Evolutionary conservation across 768 basidiomycete genomes (phyloP).

Genomic region (Cyclocybe aegerita): DNA sequence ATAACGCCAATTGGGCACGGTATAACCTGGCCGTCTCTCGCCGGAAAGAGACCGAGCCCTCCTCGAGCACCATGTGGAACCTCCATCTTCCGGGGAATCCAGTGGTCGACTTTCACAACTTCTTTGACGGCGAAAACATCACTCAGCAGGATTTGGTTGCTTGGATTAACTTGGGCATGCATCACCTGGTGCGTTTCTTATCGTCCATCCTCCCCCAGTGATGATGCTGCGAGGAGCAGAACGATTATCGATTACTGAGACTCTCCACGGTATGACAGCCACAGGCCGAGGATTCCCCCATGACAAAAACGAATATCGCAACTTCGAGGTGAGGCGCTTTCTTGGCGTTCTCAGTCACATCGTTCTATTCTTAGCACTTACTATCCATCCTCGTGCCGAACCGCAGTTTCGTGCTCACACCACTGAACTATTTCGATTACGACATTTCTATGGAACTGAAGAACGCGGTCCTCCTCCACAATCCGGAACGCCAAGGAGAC

Average conservation of each 20-base stretch:
- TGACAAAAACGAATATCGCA: slow-evolving; percentile 56
- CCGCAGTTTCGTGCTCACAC: slow-evolving; percentile 54
- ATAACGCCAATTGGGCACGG: slow-evolving; percentile 68
- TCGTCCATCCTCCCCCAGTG: background rate
- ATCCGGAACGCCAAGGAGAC: slow-evolving; percentile 35
- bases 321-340: slow-evolving; percentile 42
- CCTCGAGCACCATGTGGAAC: slow-evolving; percentile 61
- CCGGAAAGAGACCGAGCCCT: slow-evolving; percentile 62
- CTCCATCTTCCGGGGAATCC: slow-evolving; percentile 57
- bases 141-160: slow-evolving; percentile 65
- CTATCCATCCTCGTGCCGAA: background rate
- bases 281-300: slow-evolving; percentile 64
- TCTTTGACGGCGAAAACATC: slow-evolving; percentile 64
- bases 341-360: background rate
- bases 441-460: slow-evolving; percentile 59
- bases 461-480: slow-evolving; percentile 49
- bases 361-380: background rate
- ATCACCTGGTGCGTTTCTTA: slow-evolving; percentile 47
- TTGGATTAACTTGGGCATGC: slow-evolving; percentile 68
- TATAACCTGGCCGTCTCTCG: slow-evolving; percentile 59
- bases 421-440: slow-evolving; percentile 65
- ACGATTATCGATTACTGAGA: background rate
- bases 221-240: background rate
- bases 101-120: slow-evolving; percentile 57
- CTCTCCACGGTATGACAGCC: slow-evolving; percentile 32